phyloP scores from a whole-genome alignment of 225 moss, liverwort and hornwort genomes.

The Sphagnum tenellum region DNA sequence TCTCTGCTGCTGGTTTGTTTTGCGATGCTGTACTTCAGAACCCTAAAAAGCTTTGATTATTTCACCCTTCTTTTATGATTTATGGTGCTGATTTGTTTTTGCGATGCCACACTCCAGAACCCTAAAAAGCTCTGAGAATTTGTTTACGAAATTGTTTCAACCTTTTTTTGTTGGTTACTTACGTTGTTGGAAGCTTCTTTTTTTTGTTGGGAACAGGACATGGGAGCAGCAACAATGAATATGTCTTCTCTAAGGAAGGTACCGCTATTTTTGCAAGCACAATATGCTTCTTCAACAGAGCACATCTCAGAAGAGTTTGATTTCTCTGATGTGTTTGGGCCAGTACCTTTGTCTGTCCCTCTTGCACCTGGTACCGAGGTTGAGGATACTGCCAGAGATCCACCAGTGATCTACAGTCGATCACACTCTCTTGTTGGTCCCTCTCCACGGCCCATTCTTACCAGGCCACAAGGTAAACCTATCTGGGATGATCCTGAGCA shows the following conservation, averaged over 20 bases:
- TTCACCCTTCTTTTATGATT: no score
- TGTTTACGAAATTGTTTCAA: no score
- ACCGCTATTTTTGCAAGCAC: constrained; percentile 28
- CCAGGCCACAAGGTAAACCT: constrained; percentile 33
- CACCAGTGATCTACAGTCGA: constrained; percentile 54
- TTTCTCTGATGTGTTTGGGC: constrained; percentile 92
- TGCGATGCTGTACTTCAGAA: no score
- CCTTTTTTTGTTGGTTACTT: no score
- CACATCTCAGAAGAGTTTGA: constrained; percentile 68
- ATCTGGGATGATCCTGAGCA: constrained; percentile 54
- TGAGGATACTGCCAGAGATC: constrained; percentile 38
- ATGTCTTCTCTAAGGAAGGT: constrained; percentile 17
- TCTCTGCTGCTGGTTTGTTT: no score
- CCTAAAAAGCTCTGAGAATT: no score
- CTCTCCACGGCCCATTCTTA: constrained; percentile 59
- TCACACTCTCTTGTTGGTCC: constrained; percentile 95
- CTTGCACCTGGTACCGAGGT: constrained; percentile 61
- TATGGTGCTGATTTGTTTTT: no score
- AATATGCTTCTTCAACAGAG: constrained; percentile 16
- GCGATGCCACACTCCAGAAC: no score
- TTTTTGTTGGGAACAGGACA: background rate
- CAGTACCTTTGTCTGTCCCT: constrained; percentile 31
- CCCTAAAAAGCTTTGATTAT: no score
- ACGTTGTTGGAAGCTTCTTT: no score
- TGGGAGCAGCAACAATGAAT: constrained; percentile 24